Evolutionary conservation across 306 rosid genomes (phyloP), one percentile per base, ranked within the genome.

Genomic region (Ammopiptanthus mongolicus): DNA sequence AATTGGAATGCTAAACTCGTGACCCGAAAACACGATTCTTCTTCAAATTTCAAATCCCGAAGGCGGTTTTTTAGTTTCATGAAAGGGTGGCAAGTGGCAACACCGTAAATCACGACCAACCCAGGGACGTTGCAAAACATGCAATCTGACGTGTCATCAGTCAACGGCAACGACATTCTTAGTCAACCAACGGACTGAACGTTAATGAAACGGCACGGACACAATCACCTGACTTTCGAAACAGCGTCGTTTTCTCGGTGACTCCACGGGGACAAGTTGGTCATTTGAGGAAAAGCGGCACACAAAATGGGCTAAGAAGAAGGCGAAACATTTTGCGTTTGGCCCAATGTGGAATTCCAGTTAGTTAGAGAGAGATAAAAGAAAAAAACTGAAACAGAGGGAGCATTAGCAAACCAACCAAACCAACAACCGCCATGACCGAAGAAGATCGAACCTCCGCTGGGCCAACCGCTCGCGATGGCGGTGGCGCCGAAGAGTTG

Each of bases 341-440:
- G 75, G 47, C 61, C 60, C 51, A 44, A 47, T 68, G 3, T 21
- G 63, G 61, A 9, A 4, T 51, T 61, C 71, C 82, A 41, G 77
- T 78, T 78, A 28, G 77, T 64, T 64, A 75, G 34, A 63, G 8
- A 50, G 18, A 62, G 8, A 11, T 14, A 60, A 17, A 22, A 77
- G 0, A 69, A 53, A 28, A 4, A 73, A 63, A 70, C 71, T 18
- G 55, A 33, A 1, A 37, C 10, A 8, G 2, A 41, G 47, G 2
- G 46, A 10, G 11, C 12, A 1, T 7, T 8, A 39, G 21, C 34
- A 56, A 56, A 23, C 59, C 23, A 47, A 69, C 57, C 22, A 48
- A 78, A 68, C 82, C 71, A 73, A 52, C 78, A 70, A 78, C 82
- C 82, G 74, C 74, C 67, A 79, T 79, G 83, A 71, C 74, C 46